These are phyloP conservation scores for Lasiodiplodia sp. DNA, from an alignment of 2,329 filamentous ascomycete genomes.

Conservation along the genomic window DNA sequence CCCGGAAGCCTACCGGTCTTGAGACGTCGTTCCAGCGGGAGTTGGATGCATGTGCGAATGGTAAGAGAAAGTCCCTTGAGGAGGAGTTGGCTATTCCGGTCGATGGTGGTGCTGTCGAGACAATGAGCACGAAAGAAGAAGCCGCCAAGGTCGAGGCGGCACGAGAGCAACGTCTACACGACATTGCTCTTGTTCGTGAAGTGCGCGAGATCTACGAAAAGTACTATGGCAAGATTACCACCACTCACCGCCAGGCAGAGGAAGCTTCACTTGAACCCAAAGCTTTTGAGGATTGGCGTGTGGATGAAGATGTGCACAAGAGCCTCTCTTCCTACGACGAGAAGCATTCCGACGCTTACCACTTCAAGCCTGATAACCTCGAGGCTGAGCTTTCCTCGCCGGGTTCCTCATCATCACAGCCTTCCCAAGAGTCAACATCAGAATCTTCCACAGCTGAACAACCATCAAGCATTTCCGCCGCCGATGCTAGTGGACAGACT, in stretches of 20 bases:
- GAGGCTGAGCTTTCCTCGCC: slow-evolving; percentile 18
- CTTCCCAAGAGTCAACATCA: too few species aligned
- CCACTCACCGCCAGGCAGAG: slow-evolving; percentile 21
- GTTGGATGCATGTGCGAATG: slow-evolving; percentile 16
- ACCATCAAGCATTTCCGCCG: neutral
- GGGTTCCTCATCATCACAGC: neutral
- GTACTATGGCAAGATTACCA: slow-evolving; percentile 48
- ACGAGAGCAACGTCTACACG: slow-evolving; percentile 37
- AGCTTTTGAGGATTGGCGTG: neutral
- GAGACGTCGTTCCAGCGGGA: slow-evolving; percentile 32
- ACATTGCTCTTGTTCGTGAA: slow-evolving; percentile 46
- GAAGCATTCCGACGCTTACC: slow-evolving; percentile 13
- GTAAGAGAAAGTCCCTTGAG: slow-evolving; percentile 26
- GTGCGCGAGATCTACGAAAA: slow-evolving; percentile 53
- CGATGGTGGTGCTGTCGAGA: slow-evolving; percentile 24
- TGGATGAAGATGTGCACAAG: slow-evolving; percentile 24
- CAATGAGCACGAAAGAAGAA: slow-evolving; percentile 5
- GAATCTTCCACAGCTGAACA: neutral
- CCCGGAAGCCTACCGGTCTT: slow-evolving; percentile 33
- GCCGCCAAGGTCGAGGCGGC: slow-evolving; percentile 32
- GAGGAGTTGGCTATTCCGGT: slow-evolving; percentile 26
- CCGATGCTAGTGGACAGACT: neutral
- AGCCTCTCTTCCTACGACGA: slow-evolving; percentile 19
- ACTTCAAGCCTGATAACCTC: slow-evolving; percentile 22
- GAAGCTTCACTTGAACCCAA: neutral